Evolutionary conservation across 2,329 filamentous ascomycete species (phyloP).

Genomic region (Zymoseptoria tritici): DNA sequence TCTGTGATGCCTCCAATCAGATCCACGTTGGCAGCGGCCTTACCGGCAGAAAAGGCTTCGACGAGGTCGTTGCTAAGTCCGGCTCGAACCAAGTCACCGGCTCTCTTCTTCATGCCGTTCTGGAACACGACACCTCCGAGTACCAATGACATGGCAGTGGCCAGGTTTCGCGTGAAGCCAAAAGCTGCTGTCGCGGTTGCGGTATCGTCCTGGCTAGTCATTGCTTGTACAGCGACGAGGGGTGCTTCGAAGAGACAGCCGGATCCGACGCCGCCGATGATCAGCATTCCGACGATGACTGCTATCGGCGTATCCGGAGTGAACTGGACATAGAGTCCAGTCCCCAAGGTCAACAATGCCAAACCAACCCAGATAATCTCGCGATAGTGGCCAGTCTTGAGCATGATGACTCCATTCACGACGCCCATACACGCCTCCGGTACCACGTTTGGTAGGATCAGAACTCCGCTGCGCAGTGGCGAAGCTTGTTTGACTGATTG

Average conservation of each 20-base stretch:
- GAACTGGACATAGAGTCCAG: slow-evolving; percentile 42
- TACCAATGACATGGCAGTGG: slow-evolving; percentile 42
- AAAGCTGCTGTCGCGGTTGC: slow-evolving; percentile 48
- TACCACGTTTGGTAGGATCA: slow-evolving; percentile 54
- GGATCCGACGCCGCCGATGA: slow-evolving; percentile 45
- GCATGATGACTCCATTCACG: slow-evolving; percentile 41
- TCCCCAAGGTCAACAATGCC: slow-evolving; percentile 38
- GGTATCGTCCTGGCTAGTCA: slow-evolving; percentile 38
- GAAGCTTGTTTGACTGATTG: slow-evolving; percentile 58
- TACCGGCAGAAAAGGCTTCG: slow-evolving; percentile 32
- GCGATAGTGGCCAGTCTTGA: slow-evolving; percentile 44
- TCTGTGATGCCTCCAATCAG: slow-evolving; percentile 36
- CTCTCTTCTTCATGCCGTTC: slow-evolving; percentile 31
- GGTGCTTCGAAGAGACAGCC: slow-evolving; percentile 50
- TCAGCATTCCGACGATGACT: slow-evolving; percentile 41
- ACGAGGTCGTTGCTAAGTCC: slow-evolving; percentile 25
- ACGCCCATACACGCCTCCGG: slow-evolving; percentile 41
- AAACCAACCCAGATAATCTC: slow-evolving; percentile 41
- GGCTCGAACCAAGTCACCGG: slow-evolving; percentile 6
- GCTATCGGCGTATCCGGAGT: slow-evolving; percentile 27
- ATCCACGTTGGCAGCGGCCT: slow-evolving; percentile 43
- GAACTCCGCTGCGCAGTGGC: slow-evolving; percentile 53
- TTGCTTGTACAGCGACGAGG: slow-evolving; percentile 50
- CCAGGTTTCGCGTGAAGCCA: slow-evolving; percentile 41
- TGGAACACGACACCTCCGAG: slow-evolving; percentile 47